Evolutionary conservation across 257 asterid genomes (phyloP).

Genomic region (Jacaranda mimosifolia): DNA sequence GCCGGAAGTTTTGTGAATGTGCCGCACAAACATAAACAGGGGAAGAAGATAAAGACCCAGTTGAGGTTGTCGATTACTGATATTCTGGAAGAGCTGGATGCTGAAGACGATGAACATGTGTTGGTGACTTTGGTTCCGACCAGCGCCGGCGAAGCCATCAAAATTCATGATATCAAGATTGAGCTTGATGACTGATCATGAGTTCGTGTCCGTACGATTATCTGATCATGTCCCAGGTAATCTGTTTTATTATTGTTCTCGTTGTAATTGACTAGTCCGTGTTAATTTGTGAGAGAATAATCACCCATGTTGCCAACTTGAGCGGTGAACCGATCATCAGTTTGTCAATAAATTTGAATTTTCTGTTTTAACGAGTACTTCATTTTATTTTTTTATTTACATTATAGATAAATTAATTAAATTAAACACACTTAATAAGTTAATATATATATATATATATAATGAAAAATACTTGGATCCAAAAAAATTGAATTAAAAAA

Average conservation of each 20-base stretch:
- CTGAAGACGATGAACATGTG: slow-evolving; percentile 66
- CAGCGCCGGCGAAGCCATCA: slow-evolving; percentile 50
- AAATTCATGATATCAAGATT: slow-evolving; percentile 58
- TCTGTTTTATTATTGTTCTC: not conserved
- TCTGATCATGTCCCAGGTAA: not conserved
- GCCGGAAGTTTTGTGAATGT: slow-evolving; percentile 78
- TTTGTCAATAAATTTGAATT: too few species aligned
- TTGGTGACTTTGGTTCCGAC: slow-evolving; percentile 75
- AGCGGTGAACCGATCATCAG: too few species aligned
- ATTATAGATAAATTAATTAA: too few species aligned
- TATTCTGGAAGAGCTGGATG: slow-evolving; percentile 68
- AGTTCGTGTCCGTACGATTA: not conserved
- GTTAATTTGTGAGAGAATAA: not conserved
- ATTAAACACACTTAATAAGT: too few species aligned
- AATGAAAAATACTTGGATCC: too few species aligned
- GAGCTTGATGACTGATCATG: slow-evolving; percentile 49
- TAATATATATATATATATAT: too few species aligned
- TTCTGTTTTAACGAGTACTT: too few species aligned
- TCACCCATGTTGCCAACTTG: not conserved
- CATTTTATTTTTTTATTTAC: too few species aligned
- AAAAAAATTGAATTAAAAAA: too few species aligned
- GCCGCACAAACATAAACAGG: slow-evolving; percentile 62
- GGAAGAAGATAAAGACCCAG: slow-evolving; percentile 57
- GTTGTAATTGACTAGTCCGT: not conserved
- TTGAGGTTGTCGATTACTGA: slow-evolving; percentile 62